Conservation (phyloP, 1,284 basidiomycete species). For the Coriolopsis trogii region DNA sequence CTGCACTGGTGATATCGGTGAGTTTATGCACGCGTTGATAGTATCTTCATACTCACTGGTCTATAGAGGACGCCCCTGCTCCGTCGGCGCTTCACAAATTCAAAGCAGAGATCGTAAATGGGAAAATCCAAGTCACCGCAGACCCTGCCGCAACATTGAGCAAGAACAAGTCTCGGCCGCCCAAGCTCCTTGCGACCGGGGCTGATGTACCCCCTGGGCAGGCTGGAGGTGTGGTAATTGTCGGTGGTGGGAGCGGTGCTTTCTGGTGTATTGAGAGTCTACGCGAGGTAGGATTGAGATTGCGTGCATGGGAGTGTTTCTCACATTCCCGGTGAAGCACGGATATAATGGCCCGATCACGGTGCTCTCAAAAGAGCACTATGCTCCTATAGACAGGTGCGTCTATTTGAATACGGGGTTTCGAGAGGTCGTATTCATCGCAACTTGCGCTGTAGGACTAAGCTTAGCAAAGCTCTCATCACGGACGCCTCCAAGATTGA, state of each 20-base stretch:
- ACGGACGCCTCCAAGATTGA: conserved; percentile 79
- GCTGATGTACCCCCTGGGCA: conserved; percentile 20
- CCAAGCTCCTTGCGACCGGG: conserved; percentile 49
- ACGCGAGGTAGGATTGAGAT: conserved; percentile 60
- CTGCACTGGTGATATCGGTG: conserved; percentile 77
- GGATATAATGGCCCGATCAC: conserved; percentile 82
- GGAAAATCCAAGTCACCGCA: conserved; percentile 84
- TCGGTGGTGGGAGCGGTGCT: conserved; percentile 86
- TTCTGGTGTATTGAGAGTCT: conserved; percentile 85
- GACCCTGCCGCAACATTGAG: conserved; percentile 70
- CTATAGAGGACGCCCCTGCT: conserved; percentile 94
- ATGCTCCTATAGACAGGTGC: conserved; percentile 87
- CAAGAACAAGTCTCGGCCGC: conserved; percentile 64
- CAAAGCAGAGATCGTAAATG: conserved; percentile 69
- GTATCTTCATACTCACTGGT: conserved; percentile 24
- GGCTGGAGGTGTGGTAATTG: conserved; percentile 72
- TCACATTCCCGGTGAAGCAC: conserved; percentile 49
- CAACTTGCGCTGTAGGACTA: conserved; percentile 56
- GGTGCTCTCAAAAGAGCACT: conserved; percentile 77
- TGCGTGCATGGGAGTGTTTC: background rate
- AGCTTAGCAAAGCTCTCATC: conserved; percentile 87
- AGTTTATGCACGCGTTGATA: conserved; percentile 25
- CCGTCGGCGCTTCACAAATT: conserved; percentile 86
- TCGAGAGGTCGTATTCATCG: background rate
- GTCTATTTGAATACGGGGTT: conserved; percentile 4